Conservation (phyloP, 2,329 filamentous ascomycete genomes). For the Trichoderma aggressivum region DNA sequence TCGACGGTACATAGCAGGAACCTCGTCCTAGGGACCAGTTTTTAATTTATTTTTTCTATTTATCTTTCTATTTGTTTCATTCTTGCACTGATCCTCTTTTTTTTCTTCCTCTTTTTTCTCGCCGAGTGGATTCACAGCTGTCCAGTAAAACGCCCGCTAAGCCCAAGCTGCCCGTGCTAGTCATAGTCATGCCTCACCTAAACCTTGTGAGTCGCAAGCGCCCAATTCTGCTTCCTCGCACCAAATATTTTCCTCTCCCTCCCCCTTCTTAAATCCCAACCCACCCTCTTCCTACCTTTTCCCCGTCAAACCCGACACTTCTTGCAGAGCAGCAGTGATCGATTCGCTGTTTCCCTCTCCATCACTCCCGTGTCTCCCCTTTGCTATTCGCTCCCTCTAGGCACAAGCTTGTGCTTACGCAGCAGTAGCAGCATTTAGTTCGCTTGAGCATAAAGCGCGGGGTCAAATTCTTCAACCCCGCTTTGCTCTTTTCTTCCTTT, state of each 20-base stretch:
- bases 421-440: conserved; percentile 20
- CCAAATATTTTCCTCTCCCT: background rate
- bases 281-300: conserved; percentile 10
- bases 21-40: background rate
- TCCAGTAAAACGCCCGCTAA: conserved; percentile 4
- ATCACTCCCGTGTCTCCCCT: background rate
- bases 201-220: conserved; percentile 2
- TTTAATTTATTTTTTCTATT: background rate
- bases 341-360: conserved; percentile 34
- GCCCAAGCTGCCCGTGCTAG: conserved; percentile 23
- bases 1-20: background rate
- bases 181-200: conserved; percentile 21
- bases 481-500: conserved; percentile 38
- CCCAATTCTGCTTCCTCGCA: background rate
- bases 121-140: conserved; percentile 22
- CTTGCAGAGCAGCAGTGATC: conserved; percentile 39
- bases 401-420: conserved; percentile 11
- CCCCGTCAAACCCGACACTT: conserved; percentile 35
- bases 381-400: conserved; percentile 16
- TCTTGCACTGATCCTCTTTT: conserved; percentile 13
- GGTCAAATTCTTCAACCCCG: conserved; percentile 45
- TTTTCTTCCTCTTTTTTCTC: conserved; percentile 25
- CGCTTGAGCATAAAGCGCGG: conserved; percentile 34
- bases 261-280: conserved; percentile 8
- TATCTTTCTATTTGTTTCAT: background rate